These are phyloP conservation scores for Oryza nivara DNA, from an alignment of 176 grass and related monocot genomes.

Conservation along the genomic window DNA sequence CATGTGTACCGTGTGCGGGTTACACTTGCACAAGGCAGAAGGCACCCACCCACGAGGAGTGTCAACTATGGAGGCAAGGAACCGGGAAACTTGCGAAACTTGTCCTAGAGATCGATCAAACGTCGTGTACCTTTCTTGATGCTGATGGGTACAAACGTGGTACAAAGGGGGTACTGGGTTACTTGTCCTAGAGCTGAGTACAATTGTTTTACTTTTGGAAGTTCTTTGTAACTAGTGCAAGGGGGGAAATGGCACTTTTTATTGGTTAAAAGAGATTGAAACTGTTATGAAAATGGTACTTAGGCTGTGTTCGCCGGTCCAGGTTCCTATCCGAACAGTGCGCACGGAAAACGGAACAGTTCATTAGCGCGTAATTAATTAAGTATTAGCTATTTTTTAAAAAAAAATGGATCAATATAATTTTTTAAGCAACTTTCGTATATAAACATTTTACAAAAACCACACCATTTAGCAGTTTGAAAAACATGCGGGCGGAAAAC, in stretches of 20 bases:
- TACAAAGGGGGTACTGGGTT: neutral
- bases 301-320: too few relatives aligned
- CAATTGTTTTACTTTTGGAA: neutral
- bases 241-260: too few relatives aligned
- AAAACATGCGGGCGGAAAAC: too few relatives aligned
- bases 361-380: too few relatives aligned
- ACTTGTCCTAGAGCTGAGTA: neutral
- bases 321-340: too few relatives aligned
- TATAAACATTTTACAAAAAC: too few relatives aligned
- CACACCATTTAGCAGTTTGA: too few relatives aligned
- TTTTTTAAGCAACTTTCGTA: too few relatives aligned
- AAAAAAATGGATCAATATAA: too few relatives aligned
- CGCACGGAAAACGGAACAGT: too few relatives aligned
- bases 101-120: neutral
- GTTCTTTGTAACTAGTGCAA: neutral
- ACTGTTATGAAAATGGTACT: neutral
- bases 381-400: too few relatives aligned
- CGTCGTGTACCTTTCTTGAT: neutral
- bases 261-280: neutral
- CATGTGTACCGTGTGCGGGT: neutral
- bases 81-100: neutral
- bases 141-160: neutral
- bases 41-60: neutral
- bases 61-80: neutral
- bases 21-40: conserved; percentile 3